A percentile compares a stretch with the other conserved stretches of the same genome.
Conservation (phyloP, 495 filamentous ascomycete genomes). For the Peziza echinospora region DNA sequence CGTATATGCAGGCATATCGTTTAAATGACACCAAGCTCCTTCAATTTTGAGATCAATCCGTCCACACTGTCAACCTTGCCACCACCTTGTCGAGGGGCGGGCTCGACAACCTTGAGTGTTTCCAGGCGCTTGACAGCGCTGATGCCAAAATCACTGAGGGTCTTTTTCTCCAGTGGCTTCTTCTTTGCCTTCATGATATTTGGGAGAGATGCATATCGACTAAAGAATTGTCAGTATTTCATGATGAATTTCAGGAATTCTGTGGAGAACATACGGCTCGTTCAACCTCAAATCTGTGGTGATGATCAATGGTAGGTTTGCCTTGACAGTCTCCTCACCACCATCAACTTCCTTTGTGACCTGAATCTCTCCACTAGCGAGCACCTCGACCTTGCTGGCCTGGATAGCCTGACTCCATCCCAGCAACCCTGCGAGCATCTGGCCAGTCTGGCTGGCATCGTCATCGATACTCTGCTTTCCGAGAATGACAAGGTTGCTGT, state of each 20-base stretch:
- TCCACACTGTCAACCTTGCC: conserved; percentile 95
- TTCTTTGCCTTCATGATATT: conserved; percentile 99
- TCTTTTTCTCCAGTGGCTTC: conserved; percentile 90
- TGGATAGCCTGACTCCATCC: conserved; percentile 89
- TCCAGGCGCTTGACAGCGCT: conserved; percentile 55
- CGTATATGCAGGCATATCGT: neutral
- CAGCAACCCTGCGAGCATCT: conserved; percentile 88
- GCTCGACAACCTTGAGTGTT: conserved; percentile 75
- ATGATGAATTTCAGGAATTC: neutral
- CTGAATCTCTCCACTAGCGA: conserved; percentile 34
- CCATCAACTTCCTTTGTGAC: conserved; percentile 89
- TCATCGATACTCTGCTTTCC: conserved; percentile 98
- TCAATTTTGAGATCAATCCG: conserved; percentile 73
- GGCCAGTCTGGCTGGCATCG: conserved; percentile 85
- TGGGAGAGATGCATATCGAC: conserved; percentile 76
- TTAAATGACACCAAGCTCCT: conserved; percentile 85
- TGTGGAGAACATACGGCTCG: conserved; percentile 33
- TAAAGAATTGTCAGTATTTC: neutral
- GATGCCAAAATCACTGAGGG: conserved; percentile 54
- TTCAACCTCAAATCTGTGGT: conserved; percentile 91
- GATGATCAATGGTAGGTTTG: conserved; percentile 70
- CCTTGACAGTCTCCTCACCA: conserved; percentile 69
- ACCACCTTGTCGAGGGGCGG: conserved; percentile 69
- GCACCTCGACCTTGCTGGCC: conserved; percentile 59
- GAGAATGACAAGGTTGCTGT: conserved; percentile 73